These are phyloP conservation scores for Mycena leptocephala DNA, from an alignment of 768 basidiomycete species.

Conservation along the genomic window DNA sequence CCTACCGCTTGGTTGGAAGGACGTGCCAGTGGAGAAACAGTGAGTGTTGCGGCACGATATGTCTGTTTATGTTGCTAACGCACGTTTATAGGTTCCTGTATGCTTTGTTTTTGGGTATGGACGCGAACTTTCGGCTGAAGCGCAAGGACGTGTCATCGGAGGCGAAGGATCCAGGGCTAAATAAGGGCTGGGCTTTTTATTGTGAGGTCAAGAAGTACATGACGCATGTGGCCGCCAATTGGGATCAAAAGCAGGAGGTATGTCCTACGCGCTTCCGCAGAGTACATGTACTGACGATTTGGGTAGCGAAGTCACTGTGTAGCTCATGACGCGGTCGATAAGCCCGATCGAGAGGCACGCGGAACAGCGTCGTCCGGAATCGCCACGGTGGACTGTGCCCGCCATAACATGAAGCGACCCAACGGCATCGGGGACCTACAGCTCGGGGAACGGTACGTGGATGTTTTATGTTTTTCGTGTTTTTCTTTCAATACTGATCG, in stretches of 20 bases:
- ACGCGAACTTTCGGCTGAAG: conserved; percentile 42
- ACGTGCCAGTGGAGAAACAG: not conserved
- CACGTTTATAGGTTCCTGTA: conserved; percentile 36
- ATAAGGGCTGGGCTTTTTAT: conserved; percentile 33
- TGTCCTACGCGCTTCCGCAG: too few relatives aligned
- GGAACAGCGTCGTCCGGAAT: conserved; percentile 39
- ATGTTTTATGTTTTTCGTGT: too few relatives aligned
- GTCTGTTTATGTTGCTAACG: too few relatives aligned
- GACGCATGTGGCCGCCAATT: conserved; percentile 1
- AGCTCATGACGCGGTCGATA: too few relatives aligned
- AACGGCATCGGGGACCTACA: conserved; percentile 37
- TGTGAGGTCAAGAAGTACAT: conserved; percentile 29
- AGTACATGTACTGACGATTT: not conserved
- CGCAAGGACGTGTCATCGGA: conserved; percentile 32
- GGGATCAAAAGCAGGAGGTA: conserved; percentile 7
- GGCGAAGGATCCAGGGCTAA: conserved; percentile 33
- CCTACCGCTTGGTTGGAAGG: conserved; percentile 40
- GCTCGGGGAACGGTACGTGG: conserved; percentile 37
- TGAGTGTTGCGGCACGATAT: too few relatives aligned
- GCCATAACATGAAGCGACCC: conserved; percentile 36
- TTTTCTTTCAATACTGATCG: too few relatives aligned
- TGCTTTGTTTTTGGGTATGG: conserved; percentile 33
- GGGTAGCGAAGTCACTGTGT: conserved; percentile 17
- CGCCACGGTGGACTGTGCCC: conserved; percentile 37
- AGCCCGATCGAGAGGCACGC: conserved; percentile 21